A percentile compares a stretch with the other conserved stretches of the same genome.
These are phyloP conservation scores for Aquilaria yunnanensis DNA, from an alignment of 345 rosid species.

Conservation along the genomic window DNA sequence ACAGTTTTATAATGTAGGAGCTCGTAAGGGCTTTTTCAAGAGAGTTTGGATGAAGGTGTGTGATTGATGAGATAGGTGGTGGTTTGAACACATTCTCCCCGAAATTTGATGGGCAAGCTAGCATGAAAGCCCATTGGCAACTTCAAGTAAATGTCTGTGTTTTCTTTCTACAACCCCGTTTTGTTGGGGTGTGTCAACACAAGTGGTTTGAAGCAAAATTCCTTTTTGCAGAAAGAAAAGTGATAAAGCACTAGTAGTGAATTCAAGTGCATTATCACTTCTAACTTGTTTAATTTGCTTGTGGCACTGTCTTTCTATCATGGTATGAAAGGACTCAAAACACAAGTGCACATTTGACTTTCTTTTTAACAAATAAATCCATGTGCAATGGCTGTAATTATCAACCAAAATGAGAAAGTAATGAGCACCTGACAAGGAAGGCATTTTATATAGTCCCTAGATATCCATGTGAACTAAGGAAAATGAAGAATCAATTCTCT, in stretches of 20 bases:
- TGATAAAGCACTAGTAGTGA: background rate
- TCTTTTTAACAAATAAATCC: background rate
- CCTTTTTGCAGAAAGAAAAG: background rate
- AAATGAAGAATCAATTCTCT: background rate
- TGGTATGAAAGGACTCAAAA: too few species aligned
- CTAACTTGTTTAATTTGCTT: background rate
- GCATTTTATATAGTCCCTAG: background rate
- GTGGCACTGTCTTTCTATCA: too few species aligned
- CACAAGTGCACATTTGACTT: background rate
- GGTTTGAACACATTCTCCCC: background rate
- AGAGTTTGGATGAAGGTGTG: too few species aligned
- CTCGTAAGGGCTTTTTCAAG: too few species aligned
- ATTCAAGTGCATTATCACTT: background rate
- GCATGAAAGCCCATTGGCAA: background rate
- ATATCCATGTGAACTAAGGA: background rate
- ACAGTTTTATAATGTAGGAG: too few species aligned
- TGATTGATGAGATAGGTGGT: background rate
- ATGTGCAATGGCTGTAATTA: background rate
- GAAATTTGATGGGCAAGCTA: background rate
- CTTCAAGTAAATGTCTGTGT: background rate
- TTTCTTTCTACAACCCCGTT: background rate
- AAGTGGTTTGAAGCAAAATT: background rate
- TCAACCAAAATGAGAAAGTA: too few species aligned
- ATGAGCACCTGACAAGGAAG: too few species aligned
- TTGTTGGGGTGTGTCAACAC: background rate